Conservation (phyloP, 2,329 filamentous ascomycete genomes). For the Neurospora sp. region DNA sequence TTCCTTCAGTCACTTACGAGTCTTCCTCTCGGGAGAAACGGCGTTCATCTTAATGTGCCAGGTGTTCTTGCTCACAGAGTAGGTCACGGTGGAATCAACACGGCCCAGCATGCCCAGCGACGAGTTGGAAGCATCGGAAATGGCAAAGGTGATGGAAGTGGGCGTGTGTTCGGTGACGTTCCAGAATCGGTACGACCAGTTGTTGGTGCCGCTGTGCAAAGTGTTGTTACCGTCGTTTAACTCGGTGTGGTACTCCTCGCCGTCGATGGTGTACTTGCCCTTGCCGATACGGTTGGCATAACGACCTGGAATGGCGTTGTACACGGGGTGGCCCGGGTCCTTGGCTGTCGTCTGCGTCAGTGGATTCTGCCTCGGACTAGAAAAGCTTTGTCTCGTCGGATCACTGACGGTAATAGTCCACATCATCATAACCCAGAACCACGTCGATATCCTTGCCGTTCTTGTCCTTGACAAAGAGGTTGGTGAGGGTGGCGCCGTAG, state of each 20-base stretch:
- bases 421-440: slow-evolving; percentile 54
- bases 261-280: slow-evolving; percentile 43
- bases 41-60: slow-evolving; percentile 54
- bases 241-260: slow-evolving; percentile 39
- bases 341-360: slow-evolving; percentile 21
- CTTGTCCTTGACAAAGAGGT: slow-evolving; percentile 53
- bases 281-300: slow-evolving; percentile 57
- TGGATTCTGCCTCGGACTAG: background rate
- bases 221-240: slow-evolving; percentile 46
- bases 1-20: slow-evolving; percentile 24
- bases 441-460: slow-evolving; percentile 51
- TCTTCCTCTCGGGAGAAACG: slow-evolving; percentile 36
- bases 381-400: background rate
- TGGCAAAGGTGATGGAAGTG: slow-evolving; percentile 54
- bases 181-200: slow-evolving; percentile 55
- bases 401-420: slow-evolving; percentile 40
- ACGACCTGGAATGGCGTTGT: slow-evolving; percentile 51
- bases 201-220: slow-evolving; percentile 48
- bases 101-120: slow-evolving; percentile 51
- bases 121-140: slow-evolving; percentile 48
- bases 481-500: slow-evolving; percentile 51
- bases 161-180: slow-evolving; percentile 44
- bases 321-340: slow-evolving; percentile 45
- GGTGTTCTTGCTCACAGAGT: slow-evolving; percentile 44
- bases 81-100: slow-evolving; percentile 51